These are phyloP conservation scores for Verticillium longisporum DNA, from an alignment of 2,329 filamentous ascomycete genomes.

Conservation along the genomic window DNA sequence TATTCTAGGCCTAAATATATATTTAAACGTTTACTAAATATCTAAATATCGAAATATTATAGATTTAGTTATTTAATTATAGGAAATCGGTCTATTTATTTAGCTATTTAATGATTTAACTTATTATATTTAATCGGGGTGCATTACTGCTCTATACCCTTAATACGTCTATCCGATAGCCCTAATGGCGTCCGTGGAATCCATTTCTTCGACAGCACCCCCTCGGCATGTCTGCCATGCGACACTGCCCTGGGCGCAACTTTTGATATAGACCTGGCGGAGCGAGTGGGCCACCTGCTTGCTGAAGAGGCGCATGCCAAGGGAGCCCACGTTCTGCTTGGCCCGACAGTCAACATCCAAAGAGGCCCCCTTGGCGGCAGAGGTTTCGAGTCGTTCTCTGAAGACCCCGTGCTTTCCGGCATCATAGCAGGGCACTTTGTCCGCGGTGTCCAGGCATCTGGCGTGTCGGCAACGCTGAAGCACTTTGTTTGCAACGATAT, in stretches of 20 bases:
- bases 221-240: constrained; percentile 4
- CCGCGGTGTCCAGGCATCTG: constrained; percentile 21
- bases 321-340: constrained; percentile 51
- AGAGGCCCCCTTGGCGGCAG: constrained; percentile 55
- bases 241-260: constrained; percentile 26
- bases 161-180: neutral
- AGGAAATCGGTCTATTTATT: too few relatives aligned
- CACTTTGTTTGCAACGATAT: constrained; percentile 38
- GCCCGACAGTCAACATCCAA: constrained; percentile 57
- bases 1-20: too few relatives aligned
- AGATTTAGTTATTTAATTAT: too few relatives aligned
- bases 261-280: constrained; percentile 22
- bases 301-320: constrained; percentile 27
- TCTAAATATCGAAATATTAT: too few relatives aligned
- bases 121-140: too few relatives aligned
- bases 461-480: constrained; percentile 24
- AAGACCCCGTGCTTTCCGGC: constrained; percentile 30
- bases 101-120: too few relatives aligned
- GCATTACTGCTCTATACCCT: neutral
- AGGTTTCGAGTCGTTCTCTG: constrained; percentile 59
- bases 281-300: constrained; percentile 6
- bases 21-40: too few relatives aligned
- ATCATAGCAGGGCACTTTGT: constrained; percentile 19
- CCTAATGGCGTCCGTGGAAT: constrained; percentile 1
- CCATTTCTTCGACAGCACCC: constrained; percentile 1